Evolutionary conservation across 305 asterid species (phyloP), one percentile per base, ranked within the genome.

Genomic region (Fraxinus velutina): DNA sequence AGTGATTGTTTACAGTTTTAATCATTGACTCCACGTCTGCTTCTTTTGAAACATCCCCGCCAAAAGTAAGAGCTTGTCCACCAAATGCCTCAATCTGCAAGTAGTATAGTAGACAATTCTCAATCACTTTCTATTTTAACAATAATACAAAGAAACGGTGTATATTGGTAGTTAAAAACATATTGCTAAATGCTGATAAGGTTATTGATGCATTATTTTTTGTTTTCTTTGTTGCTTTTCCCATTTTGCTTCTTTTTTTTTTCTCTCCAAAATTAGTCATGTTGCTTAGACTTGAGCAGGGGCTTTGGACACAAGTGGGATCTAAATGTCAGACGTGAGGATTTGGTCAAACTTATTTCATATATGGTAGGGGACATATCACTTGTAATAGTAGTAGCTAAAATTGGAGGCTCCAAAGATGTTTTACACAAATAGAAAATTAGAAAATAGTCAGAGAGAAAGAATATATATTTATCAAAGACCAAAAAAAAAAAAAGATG

Each of bases 21-120:
- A 94, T 90, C 99, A 94, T 96, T 44, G 98, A 85, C 68, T 89
- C 92, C 77, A 94, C 98, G 81, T 91, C 99, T 78, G 89, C 91
- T 90, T 94, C 98, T 88, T 96, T 94, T 21, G 97, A 93, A 84
- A 96, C 98, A 88, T 96, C 98, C 82, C 98, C 98, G 50, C 99
- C 98, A 82, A 92, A 94, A 37, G 92, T 88, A 83, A 96, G 84
- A 78, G 98, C 97, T 88, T 93, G 93, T 76, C 98, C 98, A 75
- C 99, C 98, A 72, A 87, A 72, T 24, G 92, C 91, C 92, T 92
- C 94, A 73, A 96, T 93, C 98, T 96, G 92, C 87, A 87, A 78
- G 79, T 8, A 79, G 37, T 64, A 66, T 29, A 70, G 39, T 10
- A 70, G 37, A 30, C 75, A 70, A 70, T 30, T 10, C 19, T 4